Conservation (phyloP, 164 flowering plant genomes). For the Kingdonia uniflora region DNA sequence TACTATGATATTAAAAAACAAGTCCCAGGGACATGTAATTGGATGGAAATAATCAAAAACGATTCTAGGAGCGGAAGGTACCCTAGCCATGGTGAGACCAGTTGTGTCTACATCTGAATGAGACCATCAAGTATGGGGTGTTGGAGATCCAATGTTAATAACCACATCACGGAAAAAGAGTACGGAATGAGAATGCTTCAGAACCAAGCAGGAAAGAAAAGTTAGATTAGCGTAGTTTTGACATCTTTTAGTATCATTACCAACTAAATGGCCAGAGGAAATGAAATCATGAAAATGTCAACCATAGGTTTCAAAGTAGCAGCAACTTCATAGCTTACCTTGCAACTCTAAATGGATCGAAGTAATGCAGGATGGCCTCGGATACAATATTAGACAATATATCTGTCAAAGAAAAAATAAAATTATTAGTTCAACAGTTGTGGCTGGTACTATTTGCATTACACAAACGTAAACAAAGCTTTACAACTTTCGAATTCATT, state of each 20-base stretch:
- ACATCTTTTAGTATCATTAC: too few relatives aligned
- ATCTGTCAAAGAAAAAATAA: constrained; percentile 38
- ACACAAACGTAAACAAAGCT: too few relatives aligned
- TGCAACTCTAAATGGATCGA: constrained; percentile 98
- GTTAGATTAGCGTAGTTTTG: constrained; percentile 19
- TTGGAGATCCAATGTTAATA: constrained; percentile 98
- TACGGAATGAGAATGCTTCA: constrained; percentile 99
- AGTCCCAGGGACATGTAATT: too few relatives aligned
- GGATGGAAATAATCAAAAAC: too few relatives aligned
- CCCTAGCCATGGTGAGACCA: constrained; percentile 89
- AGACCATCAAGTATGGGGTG: constrained; percentile 99
- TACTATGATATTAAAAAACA: too few relatives aligned
- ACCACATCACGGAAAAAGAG: constrained; percentile 99
- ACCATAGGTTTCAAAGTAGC: constrained; percentile 2
- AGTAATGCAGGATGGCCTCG: constrained; percentile 95
- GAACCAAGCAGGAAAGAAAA: constrained; percentile 38
- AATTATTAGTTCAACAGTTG: neutral
- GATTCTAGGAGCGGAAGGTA: too few relatives aligned
- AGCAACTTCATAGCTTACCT: constrained; percentile 37
- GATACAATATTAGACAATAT: constrained; percentile 79
- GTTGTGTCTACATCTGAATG: constrained; percentile 95
- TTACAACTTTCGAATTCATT: too few relatives aligned
- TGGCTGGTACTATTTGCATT: too few relatives aligned
- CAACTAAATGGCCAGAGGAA: too few relatives aligned
- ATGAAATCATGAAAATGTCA: too few relatives aligned